Evolutionary conservation across 2,329 filamentous ascomycete species (phyloP), one percentile per base, ranked within the genome.

Genomic region (Teratosphaeria gauchensis): DNA sequence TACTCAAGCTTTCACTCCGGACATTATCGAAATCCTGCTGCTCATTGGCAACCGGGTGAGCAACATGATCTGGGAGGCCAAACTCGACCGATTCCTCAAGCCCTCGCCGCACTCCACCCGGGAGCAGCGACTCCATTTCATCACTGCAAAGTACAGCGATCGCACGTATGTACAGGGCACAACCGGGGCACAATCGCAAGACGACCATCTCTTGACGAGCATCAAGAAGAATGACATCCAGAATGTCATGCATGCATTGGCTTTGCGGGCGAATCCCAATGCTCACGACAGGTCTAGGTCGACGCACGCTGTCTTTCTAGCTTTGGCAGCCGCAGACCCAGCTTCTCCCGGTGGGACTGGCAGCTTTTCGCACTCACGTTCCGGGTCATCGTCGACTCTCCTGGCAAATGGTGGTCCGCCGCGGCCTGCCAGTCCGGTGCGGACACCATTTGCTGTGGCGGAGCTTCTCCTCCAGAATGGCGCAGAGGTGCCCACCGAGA

Each of bases 151-250:
- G 74, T 99, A 99, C 70, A 88, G 90, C 55, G 90, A 97, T 35
- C 82, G 86, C 61, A 83, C 84, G 3, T 97, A 84, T 67, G 87
- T 99, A 3, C 86, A 92, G 66, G 85, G 87, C 0, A 86, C 3
- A 53, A 62, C 38, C 60, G 62, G 52, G 87, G 87, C 0, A 76
- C 91, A 51, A 92, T 90, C 87, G 0, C 79, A 92, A 0, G 91
- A 97, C 61, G 94, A 99, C 68, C 92, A 89, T 0, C 81, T 99
- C 5, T 78, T 99, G 46, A 91, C 92, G 4, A 92, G 89, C 9
- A 92, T 97, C 72, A 99, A 97, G 80, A 90, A 87, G 75, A 96
- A 96, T 72, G 92, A 99, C 70, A 90, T 99, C 58, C 89, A 94
- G 69, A 89, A 91, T 63, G 91, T 96, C 28, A 83, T 99, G 30